phyloP scores from a whole-genome alignment of 2,329 filamentous ascomycete genomes.

The Ilyonectria mors-panacis region DNA sequence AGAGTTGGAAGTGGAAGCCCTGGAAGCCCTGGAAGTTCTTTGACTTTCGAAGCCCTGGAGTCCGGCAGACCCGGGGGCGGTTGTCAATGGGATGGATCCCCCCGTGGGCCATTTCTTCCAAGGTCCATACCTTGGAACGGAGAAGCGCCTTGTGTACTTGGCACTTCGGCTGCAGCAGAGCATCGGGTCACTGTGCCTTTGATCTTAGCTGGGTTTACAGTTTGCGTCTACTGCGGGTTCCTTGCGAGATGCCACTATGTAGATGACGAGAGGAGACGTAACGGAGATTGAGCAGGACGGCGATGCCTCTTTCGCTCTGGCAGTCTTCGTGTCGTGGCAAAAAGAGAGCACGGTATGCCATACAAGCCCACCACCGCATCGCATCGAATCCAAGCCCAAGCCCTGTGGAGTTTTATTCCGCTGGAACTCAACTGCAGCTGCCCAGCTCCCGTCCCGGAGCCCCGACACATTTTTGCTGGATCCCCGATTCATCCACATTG shows the following conservation, averaged over 20 bases:
- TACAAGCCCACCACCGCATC: conserved; percentile 2
- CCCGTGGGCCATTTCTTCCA: neutral
- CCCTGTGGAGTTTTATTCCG: neutral
- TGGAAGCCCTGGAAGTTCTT: neutral
- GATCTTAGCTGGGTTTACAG: conserved; percentile 16
- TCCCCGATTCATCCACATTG: conserved; percentile 19
- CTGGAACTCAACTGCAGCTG: conserved; percentile 11
- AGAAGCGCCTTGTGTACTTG: conserved; percentile 32
- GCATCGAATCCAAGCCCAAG: neutral
- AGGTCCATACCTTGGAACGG: conserved; percentile 7
- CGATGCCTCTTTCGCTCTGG: conserved; percentile 1
- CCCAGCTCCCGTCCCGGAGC: conserved; percentile 12
- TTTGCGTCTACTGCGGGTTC: neutral
- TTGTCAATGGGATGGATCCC: neutral
- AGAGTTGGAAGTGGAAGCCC: neutral
- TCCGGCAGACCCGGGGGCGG: neutral
- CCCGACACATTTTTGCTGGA: conserved; percentile 15
- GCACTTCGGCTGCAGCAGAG: conserved; percentile 31
- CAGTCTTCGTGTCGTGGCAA: conserved; percentile 9
- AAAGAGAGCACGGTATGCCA: conserved; percentile 18
- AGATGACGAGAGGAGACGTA: neutral
- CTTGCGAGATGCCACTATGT: neutral
- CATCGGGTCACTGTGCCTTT: conserved; percentile 20
- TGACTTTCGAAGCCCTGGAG: neutral
- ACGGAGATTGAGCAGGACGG: conserved; percentile 2